Percentiles rank a stretch among this genome's conserved stretches.
These are phyloP conservation scores for Kwoniella sp. DNA, from an alignment of 768 basidiomycete genomes.

Conservation along the genomic window DNA sequence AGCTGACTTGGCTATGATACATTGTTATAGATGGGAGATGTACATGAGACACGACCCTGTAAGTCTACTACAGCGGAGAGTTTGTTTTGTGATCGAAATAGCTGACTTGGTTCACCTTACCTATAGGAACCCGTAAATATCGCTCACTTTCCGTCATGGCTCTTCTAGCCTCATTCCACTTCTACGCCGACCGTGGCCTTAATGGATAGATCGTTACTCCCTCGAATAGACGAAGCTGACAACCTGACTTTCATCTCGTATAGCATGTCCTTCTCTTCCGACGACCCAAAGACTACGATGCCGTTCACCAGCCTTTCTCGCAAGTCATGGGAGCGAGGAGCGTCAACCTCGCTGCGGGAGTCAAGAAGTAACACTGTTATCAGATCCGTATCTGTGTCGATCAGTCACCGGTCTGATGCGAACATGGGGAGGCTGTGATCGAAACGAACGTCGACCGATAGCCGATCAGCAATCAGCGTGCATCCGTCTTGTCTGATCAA, in stretches of 20 bases:
- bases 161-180: neutral
- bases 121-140: constrained; percentile 46
- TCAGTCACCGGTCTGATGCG: too few relatives aligned
- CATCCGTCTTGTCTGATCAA: too few relatives aligned
- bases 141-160: constrained; percentile 7
- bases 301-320: constrained; percentile 34
- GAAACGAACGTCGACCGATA: too few relatives aligned
- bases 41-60: constrained; percentile 54
- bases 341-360: constrained; percentile 28
- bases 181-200: neutral
- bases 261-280: constrained; percentile 94
- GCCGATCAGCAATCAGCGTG: too few relatives aligned
- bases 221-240: neutral
- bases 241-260: constrained; percentile 49
- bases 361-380: constrained; percentile 20
- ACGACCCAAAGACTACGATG: constrained; percentile 59
- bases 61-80: constrained; percentile 21
- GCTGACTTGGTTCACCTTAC: constrained; percentile 9
- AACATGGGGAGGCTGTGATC: too few relatives aligned
- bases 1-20: too few relatives aligned
- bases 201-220: too few relatives aligned
- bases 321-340: constrained; percentile 27
- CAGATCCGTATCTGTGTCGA: too few relatives aligned
- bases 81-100: neutral
- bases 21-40: constrained; percentile 50